Percentiles rank a stretch among this genome's conserved stretches.
phyloP scores from a whole-genome alignment of 2,329 filamentous ascomycete genomes.

The Ceratocystis variospora region DNA sequence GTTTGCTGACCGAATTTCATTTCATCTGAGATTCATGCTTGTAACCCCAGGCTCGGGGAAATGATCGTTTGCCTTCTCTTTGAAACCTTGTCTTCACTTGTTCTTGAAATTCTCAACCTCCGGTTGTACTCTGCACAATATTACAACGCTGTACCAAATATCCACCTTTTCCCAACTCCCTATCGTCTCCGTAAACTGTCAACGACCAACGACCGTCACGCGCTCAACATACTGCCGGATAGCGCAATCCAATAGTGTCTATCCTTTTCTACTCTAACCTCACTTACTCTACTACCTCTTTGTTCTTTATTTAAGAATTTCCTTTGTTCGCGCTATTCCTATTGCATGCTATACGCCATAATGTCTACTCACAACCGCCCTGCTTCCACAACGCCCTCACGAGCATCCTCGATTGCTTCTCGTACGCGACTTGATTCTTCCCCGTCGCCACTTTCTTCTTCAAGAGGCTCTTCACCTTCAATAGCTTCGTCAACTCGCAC shows the following conservation, averaged over 20 bases:
- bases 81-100: not conserved
- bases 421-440: slow-evolving; percentile 12
- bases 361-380: slow-evolving; percentile 8
- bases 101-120: not conserved
- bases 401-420: slow-evolving; percentile 12
- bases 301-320: not conserved
- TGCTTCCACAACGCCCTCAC: slow-evolving; percentile 6
- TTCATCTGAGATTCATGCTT: slow-evolving; percentile 18
- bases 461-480: slow-evolving; percentile 5
- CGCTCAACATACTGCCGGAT: not conserved
- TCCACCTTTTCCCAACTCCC: not conserved
- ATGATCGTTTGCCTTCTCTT: not conserved
- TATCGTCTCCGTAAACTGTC: not conserved
- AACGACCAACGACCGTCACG: not conserved
- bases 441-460: slow-evolving; percentile 12
- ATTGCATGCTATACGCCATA: slow-evolving; percentile 3
- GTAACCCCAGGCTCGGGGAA: slow-evolving; percentile 10
- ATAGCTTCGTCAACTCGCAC: not conserved
- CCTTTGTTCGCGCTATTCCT: not conserved
- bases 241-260: slow-evolving; percentile 1
- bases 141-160: not conserved
- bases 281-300: not conserved
- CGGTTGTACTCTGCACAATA: not conserved
- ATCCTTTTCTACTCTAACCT: not conserved
- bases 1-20: slow-evolving; percentile 17